phyloP scores from a whole-genome alignment of 257 asterid genomes.

The Solanum piurae region DNA sequence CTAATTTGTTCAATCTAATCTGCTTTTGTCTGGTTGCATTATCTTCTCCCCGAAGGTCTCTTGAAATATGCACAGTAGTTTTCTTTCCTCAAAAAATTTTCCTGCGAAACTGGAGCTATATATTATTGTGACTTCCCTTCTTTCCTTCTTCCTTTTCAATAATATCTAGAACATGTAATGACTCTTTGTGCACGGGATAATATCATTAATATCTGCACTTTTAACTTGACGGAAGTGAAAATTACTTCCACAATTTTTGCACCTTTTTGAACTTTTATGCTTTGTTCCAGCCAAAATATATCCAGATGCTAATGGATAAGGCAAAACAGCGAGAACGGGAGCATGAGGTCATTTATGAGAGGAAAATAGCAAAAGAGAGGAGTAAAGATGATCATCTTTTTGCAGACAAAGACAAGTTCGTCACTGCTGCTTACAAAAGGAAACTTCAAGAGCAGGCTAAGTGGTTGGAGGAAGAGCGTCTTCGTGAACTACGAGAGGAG shows the following conservation, averaged over 20 bases:
- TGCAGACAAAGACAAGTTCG: slow-evolving; percentile 74
- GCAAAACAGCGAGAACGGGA: slow-evolving; percentile 80
- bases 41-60: not conserved
- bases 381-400: slow-evolving; percentile 66
- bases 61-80: not conserved
- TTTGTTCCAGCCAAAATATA: slow-evolving; percentile 71
- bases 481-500: slow-evolving; percentile 65
- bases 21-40: not conserved
- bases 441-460: slow-evolving; percentile 90
- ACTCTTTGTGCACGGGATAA: not conserved
- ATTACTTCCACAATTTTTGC: not conserved
- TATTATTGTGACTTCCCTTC: not conserved
- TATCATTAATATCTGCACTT: not conserved
- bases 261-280: not conserved
- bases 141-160: not conserved
- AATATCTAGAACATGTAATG: not conserved
- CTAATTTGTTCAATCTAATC: not conserved
- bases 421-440: slow-evolving; percentile 82
- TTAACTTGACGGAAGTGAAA: not conserved
- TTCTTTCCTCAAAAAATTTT: not conserved
- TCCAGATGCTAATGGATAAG: slow-evolving; percentile 50
- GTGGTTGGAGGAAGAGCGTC: slow-evolving; percentile 87
- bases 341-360: slow-evolving; percentile 74
- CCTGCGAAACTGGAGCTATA: not conserved
- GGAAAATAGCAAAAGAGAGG: slow-evolving; percentile 91